Conservation (phyloP, 2,329 filamentous ascomycete genomes). For the Phaeosphaeriaceae sp. region DNA sequence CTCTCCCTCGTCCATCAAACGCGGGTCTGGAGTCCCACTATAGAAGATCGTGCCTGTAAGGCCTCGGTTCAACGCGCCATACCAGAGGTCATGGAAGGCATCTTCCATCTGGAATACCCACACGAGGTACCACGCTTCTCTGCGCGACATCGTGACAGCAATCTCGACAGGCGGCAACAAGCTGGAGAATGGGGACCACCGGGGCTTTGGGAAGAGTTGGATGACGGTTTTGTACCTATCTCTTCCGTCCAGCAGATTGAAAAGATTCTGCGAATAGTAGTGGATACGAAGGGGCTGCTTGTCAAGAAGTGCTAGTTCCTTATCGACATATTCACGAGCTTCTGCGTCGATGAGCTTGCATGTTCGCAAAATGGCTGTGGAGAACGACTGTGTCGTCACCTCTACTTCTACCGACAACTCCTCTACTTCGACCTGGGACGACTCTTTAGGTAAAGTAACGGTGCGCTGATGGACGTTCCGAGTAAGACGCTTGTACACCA, state of each 20-base stretch:
- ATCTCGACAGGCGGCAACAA: not conserved
- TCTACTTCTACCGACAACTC: not conserved
- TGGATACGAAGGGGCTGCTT: not conserved
- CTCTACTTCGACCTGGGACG: not conserved
- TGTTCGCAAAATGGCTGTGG: not conserved
- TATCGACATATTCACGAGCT: too few relatives aligned
- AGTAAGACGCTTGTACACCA: slow-evolving; percentile 7
- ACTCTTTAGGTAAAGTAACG: not conserved
- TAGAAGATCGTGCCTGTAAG: not conserved
- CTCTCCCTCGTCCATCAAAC: too few relatives aligned
- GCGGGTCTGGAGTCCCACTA: not conserved
- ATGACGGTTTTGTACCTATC: not conserved
- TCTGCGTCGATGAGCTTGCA: not conserved
- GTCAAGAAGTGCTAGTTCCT: not conserved
- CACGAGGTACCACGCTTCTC: not conserved
- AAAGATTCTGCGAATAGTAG: not conserved
- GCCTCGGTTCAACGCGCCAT: not conserved
- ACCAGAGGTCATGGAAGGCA: not conserved
- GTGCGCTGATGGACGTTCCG: not conserved
- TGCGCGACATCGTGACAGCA: not conserved
- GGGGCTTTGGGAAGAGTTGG: not conserved
- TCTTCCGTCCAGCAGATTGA: not conserved
- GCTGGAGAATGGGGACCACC: not conserved
- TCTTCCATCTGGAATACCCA: not conserved
- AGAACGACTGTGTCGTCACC: not conserved